These are phyloP conservation scores for Wallacemonas collosoma DNA, from an alignment of 208 protist genomes.

Conservation along the genomic window DNA sequence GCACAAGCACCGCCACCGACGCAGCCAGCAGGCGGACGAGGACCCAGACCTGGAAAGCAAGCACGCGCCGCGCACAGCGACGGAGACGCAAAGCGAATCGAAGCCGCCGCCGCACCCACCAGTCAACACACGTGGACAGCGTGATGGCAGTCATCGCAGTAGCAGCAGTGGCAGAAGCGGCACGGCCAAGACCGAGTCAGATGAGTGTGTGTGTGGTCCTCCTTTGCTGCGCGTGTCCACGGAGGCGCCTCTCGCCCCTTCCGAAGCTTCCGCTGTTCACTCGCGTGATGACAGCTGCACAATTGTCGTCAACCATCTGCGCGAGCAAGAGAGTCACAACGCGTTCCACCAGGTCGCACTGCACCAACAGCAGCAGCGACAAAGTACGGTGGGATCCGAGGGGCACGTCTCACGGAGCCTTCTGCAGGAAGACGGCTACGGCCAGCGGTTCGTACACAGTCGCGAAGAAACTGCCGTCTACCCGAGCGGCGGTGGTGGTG, in stretches of 20 bases:
- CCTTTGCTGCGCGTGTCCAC: too few species aligned
- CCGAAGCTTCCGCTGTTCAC: neutral
- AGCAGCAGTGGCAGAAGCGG: neutral
- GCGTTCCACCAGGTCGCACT: neutral
- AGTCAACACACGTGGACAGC: too few species aligned
- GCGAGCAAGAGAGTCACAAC: neutral
- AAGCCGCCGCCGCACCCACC: too few species aligned
- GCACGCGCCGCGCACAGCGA: too few species aligned
- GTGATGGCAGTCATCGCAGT: neutral
- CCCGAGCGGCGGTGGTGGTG: neutral
- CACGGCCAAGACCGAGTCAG: slow-evolving; percentile 5
- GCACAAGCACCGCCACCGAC: neutral
- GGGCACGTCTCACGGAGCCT: neutral
- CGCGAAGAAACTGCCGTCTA: slow-evolving; percentile 1
- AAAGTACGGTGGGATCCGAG: neutral
- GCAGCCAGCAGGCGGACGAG: neutral
- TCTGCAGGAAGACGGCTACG: neutral
- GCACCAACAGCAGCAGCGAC: neutral
- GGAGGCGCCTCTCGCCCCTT: neutral
- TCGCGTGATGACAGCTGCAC: neutral
- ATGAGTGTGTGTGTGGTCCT: neutral
- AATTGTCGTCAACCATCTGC: slow-evolving; percentile 2
- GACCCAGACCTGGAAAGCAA: too few species aligned
- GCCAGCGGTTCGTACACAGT: neutral
- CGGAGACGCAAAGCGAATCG: too few species aligned